These are phyloP conservation scores for Chrysoporthe austroafricana DNA, from an alignment of 2,329 filamentous ascomycete genomes.

Conservation along the genomic window DNA sequence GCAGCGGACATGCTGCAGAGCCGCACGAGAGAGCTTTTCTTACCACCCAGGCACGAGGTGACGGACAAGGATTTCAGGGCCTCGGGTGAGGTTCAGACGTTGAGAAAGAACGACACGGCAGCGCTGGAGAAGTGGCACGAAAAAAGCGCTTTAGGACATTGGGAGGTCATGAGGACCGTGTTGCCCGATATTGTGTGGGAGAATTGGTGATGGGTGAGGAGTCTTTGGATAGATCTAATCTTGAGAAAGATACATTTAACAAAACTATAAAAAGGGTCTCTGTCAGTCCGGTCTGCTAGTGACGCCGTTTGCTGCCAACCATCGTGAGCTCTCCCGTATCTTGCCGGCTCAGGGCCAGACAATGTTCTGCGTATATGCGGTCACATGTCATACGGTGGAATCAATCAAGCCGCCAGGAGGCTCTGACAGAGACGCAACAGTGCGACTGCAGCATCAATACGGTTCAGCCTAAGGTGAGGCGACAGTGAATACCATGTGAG, in stretches of 20 bases:
- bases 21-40: slow-evolving; percentile 67
- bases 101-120: slow-evolving; percentile 66
- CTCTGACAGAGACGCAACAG: too few species aligned
- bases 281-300: neutral
- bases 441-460: too few species aligned
- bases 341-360: neutral
- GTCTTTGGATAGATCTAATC: neutral
- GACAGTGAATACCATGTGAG: too few species aligned
- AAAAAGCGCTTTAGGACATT: slow-evolving; percentile 80
- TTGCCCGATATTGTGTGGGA: slow-evolving; percentile 82
- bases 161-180: slow-evolving; percentile 87
- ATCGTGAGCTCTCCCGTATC: neutral
- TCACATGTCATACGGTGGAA: neutral
- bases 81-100: slow-evolving; percentile 53
- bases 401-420: too few species aligned
- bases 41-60: slow-evolving; percentile 76
- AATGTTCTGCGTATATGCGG: neutral
- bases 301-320: neutral
- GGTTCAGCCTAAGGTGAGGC: too few species aligned
- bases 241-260: neutral
- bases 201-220: slow-evolving; percentile 66
- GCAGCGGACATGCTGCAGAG: slow-evolving; percentile 73
- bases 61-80: slow-evolving; percentile 49
- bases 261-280: neutral
- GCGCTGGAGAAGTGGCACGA: slow-evolving; percentile 73